Base-by-base conservation (phyloP, 1,284 basidiomycete species). In the Leucoagaricus sp. region DNA sequence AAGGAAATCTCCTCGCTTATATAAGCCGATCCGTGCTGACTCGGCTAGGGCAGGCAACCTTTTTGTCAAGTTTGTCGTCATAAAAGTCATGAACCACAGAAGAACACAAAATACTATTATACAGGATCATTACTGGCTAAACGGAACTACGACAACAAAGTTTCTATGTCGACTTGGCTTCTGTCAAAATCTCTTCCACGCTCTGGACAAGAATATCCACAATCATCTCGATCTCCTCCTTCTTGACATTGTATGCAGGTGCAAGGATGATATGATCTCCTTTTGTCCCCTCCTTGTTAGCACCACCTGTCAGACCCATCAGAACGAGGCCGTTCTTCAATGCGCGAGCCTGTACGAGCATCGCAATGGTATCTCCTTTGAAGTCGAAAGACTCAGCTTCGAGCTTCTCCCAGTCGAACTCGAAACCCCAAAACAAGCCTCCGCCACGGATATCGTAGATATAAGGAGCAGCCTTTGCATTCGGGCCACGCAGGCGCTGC, bases 391-490 rank as follows among this genome's bases (percentile, higher is more conserved):
- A 64, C 25, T 66, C 57, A 8, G 75, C 77, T 58, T 76, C 75
- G 9, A 70, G 68, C 7, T 64, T 67, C 10, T 71, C 72, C 63
- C 87, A 85, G 65, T 90, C 89, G 63, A 93, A 92, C 69, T 95
- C 93, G 58, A 94, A 73, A 12, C 78, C 89, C 85, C 87, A 93
- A 76, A 94, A 93, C 28, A 85, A 81, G 10, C 93, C 93, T 23
- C 83, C 83, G 17, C 93, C 91, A 44, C 91, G 82, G 57, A 91
- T 81, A 69, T 93, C 86, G 67, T 87, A 90, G 3, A 81, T 78
- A 66, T 81, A 89, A 1, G 87, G 86, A 33, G 81, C 80, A 21
- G 86, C 81, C 38, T 76, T 66, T 19, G 82, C 73, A 62, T 81
- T 82, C 10, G 83, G 80, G 1, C 78, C 76, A 56, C 72, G 70